phyloP scores from a whole-genome alignment of 140 eudicot species.

The Flaveria floridana region DNA sequence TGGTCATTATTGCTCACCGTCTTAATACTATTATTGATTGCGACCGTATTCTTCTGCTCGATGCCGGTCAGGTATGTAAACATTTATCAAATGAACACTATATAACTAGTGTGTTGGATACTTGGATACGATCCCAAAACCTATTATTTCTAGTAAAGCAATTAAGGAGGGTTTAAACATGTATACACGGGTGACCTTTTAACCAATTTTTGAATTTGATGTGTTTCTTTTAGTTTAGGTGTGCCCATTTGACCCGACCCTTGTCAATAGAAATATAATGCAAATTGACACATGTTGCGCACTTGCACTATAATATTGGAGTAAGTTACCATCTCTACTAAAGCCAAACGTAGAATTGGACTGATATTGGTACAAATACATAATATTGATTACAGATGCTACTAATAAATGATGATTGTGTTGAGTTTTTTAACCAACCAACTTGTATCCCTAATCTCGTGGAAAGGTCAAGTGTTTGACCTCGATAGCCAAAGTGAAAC shows the following conservation, averaged over 20 bases:
- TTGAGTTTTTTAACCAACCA: neutral
- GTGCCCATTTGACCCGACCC: neutral
- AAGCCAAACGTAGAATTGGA: neutral
- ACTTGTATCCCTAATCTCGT: neutral
- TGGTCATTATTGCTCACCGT: constrained; percentile 96
- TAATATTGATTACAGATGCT: neutral
- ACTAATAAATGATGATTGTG: neutral
- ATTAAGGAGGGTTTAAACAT: neutral
- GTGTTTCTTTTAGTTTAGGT: neutral
- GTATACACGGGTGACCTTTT: neutral
- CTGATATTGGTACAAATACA: neutral
- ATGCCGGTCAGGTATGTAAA: constrained; percentile 77
- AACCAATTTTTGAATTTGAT: neutral
- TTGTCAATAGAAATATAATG: neutral
- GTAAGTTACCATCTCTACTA: constrained; percentile 4
- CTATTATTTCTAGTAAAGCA: constrained; percentile 3
- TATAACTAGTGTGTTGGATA: neutral
- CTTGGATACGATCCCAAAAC: neutral
- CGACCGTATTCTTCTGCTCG: constrained; percentile 79
- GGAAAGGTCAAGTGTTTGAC: neutral
- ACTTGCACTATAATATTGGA: neutral
- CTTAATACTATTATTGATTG: constrained; percentile 88
- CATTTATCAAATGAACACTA: neutral
- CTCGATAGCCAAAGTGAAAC: neutral
- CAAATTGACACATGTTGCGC: neutral